Percentiles rank a stretch among this genome's conserved stretches.
Conservation (phyloP, 2,329 filamentous ascomycete genomes). For the Fusarium nanum region DNA sequence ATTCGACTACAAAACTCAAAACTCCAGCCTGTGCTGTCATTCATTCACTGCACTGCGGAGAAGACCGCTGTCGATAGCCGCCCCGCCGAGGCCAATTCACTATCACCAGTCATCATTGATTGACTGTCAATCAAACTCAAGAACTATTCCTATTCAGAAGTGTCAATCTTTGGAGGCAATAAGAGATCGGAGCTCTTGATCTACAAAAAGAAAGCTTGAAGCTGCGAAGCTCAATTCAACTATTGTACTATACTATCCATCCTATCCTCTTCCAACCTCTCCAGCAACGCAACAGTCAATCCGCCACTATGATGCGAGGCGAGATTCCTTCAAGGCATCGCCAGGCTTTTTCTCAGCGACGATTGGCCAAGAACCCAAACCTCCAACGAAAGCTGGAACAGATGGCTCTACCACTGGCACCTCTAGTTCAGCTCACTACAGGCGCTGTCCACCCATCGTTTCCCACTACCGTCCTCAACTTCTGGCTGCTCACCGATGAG, state of each 20-base stretch:
- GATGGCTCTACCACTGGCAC: slow-evolving; percentile 73
- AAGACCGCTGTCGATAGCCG: slow-evolving; percentile 30
- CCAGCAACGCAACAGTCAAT: slow-evolving; percentile 2
- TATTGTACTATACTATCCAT: neutral
- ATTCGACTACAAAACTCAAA: slow-evolving; percentile 34
- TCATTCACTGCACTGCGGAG: slow-evolving; percentile 26
- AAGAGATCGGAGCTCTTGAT: slow-evolving; percentile 11
- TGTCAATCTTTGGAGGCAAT: neutral
- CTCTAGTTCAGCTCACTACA: slow-evolving; percentile 72
- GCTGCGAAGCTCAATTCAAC: neutral
- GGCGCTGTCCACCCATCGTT: slow-evolving; percentile 74
- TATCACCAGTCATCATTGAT: slow-evolving; percentile 2
- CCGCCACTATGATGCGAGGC: slow-evolving; percentile 50
- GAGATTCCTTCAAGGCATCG: slow-evolving; percentile 51
- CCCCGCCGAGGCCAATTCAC: slow-evolving; percentile 30
- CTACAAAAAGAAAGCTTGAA: slow-evolving; percentile 16
- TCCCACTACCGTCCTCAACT: slow-evolving; percentile 74
- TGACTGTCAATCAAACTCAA: slow-evolving; percentile 19
- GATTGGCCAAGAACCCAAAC: slow-evolving; percentile 59
- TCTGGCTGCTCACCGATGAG: slow-evolving; percentile 77
- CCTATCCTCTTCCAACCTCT: neutral
- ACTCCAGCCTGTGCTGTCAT: slow-evolving; percentile 18
- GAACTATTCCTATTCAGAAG: slow-evolving; percentile 19
- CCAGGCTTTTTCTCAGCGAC: slow-evolving; percentile 47
- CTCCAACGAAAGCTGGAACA: slow-evolving; percentile 72